Evolutionary conservation across 805 yeast species (phyloP), one percentile per base, ranked within the genome.

Genomic region (Suhomyces xylopsoci): DNA sequence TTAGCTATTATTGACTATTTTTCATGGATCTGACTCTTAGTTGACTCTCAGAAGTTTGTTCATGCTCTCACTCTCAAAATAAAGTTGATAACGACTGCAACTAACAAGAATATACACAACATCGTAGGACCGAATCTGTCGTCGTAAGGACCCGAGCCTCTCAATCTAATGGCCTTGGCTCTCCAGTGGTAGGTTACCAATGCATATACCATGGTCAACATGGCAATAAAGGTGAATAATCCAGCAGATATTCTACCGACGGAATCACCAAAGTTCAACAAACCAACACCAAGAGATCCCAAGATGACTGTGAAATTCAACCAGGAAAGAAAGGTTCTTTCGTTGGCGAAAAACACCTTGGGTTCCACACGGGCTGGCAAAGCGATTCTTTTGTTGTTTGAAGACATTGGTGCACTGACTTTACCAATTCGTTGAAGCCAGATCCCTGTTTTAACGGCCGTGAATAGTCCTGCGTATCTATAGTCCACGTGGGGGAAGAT

Each of bases 91-190:
- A 94, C 87, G 49, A 94, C 97, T 1, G 99, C 97, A 47, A 91
- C 83, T 58, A 94, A 78, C 64, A 94, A 79, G 76, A 94, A 94
- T 77, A 93, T 80, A 75, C 99, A 94, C 63, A 94, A 81, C 88
- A 93, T 86, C 14, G 99, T 96, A 46, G 99, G 99, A 45, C 99
- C 99, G 61, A 94, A 87, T 68, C 99, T 84, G 73, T 94, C 99
- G 67, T 94, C 99, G 68, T 94, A 94, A n/a, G 99, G 99, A 47
- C 99, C 99, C 12, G 96, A 84, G 42, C 99, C 99, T 73, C 98
- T 86, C 74, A 93, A 82, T 72, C 99, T 86, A 61, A 94, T 94
- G 54, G 99, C 99, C 67, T 92, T 90, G 1, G 99, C 99, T 78
- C 99, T 89, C 99, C 99, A 96, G 73, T 94, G 99, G 71, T 94